Percentiles rank a stretch among this genome's conserved stretches.
These are phyloP conservation scores for Oryza coarctata DNA, from an alignment of 176 grass and related monocot genomes.

Conservation along the genomic window DNA sequence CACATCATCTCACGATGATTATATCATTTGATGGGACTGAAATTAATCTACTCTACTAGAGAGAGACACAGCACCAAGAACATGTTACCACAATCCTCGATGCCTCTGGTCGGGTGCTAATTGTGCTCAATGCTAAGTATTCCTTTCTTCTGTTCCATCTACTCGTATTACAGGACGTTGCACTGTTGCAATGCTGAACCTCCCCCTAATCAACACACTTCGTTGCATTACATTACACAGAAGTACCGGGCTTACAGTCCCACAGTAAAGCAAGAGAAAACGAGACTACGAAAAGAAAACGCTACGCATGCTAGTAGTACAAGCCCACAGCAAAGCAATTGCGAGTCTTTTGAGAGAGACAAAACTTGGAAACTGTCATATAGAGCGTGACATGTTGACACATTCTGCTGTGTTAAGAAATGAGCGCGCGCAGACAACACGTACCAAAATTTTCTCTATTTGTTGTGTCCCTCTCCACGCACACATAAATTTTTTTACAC, in stretches of 20 bases:
- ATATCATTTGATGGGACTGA: not conserved
- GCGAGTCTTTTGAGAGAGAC: slow-evolving; percentile 29
- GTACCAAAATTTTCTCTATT: no score
- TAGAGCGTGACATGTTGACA: not conserved
- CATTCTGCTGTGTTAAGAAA: not conserved
- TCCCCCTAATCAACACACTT: not conserved
- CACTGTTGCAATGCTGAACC: not conserved
- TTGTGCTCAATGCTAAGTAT: no score
- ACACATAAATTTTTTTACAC: not conserved
- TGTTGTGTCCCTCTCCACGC: no score
- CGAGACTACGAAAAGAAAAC: not conserved
- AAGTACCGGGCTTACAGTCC: not conserved
- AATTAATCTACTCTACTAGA: not conserved
- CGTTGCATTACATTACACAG: not conserved
- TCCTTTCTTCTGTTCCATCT: not conserved
- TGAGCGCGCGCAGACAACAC: no score
- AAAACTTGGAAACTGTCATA: slow-evolving; percentile 2
- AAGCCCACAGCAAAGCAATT: slow-evolving; percentile 17
- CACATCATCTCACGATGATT: not conserved
- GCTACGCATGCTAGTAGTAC: not conserved
- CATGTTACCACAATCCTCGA: not conserved
- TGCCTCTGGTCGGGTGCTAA: slow-evolving; percentile 29
- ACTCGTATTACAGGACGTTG: no score
- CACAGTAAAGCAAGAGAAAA: not conserved
- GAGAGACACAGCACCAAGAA: not conserved